A percentile compares a stretch with the other conserved stretches of the same genome.
phyloP scores from a whole-genome alignment of 352 stramenopile genomes.

The Lagenidium giganteum region DNA sequence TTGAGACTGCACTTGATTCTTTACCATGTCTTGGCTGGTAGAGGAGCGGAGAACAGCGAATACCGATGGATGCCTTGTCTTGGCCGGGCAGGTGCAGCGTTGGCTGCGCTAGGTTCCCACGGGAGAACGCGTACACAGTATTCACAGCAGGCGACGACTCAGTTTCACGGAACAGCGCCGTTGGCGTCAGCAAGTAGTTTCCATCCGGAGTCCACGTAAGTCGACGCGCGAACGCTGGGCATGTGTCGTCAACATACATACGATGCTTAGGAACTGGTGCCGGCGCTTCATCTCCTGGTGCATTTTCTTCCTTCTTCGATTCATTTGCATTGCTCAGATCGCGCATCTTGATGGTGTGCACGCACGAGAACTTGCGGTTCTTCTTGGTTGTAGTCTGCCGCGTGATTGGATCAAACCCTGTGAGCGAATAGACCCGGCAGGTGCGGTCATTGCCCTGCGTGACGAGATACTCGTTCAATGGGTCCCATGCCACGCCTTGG shows the following conservation, averaged over 20 bases:
- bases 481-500: conserved; percentile 95
- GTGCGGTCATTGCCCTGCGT: conserved; percentile 94
- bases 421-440: conserved; percentile 88
- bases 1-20: conserved; percentile 10
- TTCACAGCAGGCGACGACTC: conserved; percentile 40
- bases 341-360: conserved; percentile 76
- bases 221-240: conserved; percentile 92
- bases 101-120: conserved; percentile 89
- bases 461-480: conserved; percentile 91
- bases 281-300: conserved; percentile 4
- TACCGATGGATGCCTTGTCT: conserved; percentile 90
- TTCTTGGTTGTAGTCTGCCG: conserved; percentile 52
- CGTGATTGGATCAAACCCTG: conserved; percentile 50
- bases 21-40: conserved; percentile 70
- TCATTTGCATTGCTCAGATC: conserved; percentile 31
- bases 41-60: conserved; percentile 92
- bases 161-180: conserved; percentile 54
- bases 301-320: conserved; percentile 3
- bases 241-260: conserved; percentile 93
- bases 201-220: conserved; percentile 92
- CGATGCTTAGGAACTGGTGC: conserved; percentile 43
- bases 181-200: conserved; percentile 88
- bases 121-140: conserved; percentile 93
- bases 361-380: conserved; percentile 62
- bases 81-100: conserved; percentile 90